phyloP scores from a whole-genome alignment of 345 rosid species.

The Hibiscus trionum region DNA sequence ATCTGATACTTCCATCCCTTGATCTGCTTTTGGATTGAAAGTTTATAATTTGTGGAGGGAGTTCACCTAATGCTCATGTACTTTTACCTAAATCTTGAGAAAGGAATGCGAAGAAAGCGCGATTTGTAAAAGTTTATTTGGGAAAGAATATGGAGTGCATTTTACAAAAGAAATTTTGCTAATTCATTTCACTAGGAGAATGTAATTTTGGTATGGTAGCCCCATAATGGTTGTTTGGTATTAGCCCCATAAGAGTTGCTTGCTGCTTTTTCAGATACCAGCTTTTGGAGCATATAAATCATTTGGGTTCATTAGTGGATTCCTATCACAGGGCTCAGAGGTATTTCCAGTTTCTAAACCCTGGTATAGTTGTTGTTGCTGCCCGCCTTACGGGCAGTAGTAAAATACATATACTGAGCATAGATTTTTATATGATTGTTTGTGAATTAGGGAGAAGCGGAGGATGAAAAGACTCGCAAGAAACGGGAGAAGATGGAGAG shows the following conservation, averaged over 20 bases:
- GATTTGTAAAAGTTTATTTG: no score
- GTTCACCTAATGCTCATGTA: no score
- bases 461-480: slow-evolving; percentile 81
- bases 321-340: slow-evolving; percentile 61
- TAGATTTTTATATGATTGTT: neutral
- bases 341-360: slow-evolving; percentile 19
- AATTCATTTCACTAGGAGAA: neutral
- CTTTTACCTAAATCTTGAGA: no score
- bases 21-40: neutral
- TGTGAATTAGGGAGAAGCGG: slow-evolving; percentile 46
- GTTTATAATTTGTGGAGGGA: no score
- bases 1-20: neutral
- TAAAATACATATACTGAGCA: neutral
- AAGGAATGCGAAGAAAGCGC: no score
- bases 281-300: slow-evolving; percentile 68
- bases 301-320: slow-evolving; percentile 50
- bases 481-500: slow-evolving; percentile 92
- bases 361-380: neutral
- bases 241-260: neutral
- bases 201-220: neutral
- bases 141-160: no score
- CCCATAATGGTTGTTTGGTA: neutral
- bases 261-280: slow-evolving; percentile 49
- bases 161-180: neutral
- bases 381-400: no score